Percentiles rank a stretch among this genome's conserved stretches.
phyloP scores from a whole-genome alignment of 495 filamentous ascomycete genomes.

The Recurvomyces mirabilis region DNA sequence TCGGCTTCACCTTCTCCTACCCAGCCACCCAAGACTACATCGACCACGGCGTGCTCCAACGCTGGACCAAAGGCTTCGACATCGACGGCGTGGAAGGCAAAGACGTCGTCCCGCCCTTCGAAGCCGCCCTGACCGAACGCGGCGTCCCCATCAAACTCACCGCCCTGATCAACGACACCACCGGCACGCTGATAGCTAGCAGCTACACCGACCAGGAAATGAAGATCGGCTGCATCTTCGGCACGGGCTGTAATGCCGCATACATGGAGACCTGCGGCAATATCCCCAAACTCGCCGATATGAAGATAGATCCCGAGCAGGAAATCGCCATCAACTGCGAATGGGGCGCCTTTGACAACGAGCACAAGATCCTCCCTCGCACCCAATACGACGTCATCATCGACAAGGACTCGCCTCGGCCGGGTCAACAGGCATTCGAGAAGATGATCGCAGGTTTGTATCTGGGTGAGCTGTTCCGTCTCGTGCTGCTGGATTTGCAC shows the following conservation, averaged over 20 bases:
- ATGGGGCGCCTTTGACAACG: slow-evolving; percentile 97
- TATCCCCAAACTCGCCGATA: slow-evolving; percentile 85
- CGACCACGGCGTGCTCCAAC: slow-evolving; percentile 87
- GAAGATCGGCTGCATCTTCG: slow-evolving; percentile 96
- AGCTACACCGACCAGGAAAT: slow-evolving; percentile 84
- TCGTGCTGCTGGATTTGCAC: slow-evolving; percentile 76
- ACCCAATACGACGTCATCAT: slow-evolving; percentile 77
- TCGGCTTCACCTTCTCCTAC: slow-evolving; percentile 98
- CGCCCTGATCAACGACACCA: slow-evolving; percentile 95
- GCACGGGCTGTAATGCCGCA: slow-evolving; percentile 94
- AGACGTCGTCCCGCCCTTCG: slow-evolving; percentile 89
- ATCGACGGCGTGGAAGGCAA: slow-evolving; percentile 90
- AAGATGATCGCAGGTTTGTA: slow-evolving; percentile 98
- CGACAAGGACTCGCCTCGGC: slow-evolving; percentile 85
- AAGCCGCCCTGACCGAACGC: slow-evolving; percentile 65
- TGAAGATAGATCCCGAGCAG: slow-evolving; percentile 79
- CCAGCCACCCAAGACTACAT: slow-evolving; percentile 94
- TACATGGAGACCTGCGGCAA: slow-evolving; percentile 93
- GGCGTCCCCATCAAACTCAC: slow-evolving; percentile 86
- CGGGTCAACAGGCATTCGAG: slow-evolving; percentile 92
- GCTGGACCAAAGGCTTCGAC: slow-evolving; percentile 99
- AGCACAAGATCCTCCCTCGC: slow-evolving; percentile 80
- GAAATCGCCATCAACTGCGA: slow-evolving; percentile 99
- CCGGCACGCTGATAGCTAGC: slow-evolving; percentile 96
- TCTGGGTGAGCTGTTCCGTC: slow-evolving; percentile 87